Base-by-base conservation (phyloP, 2,329 filamentous ascomycete genomes). In the Penicillium sp. region DNA sequence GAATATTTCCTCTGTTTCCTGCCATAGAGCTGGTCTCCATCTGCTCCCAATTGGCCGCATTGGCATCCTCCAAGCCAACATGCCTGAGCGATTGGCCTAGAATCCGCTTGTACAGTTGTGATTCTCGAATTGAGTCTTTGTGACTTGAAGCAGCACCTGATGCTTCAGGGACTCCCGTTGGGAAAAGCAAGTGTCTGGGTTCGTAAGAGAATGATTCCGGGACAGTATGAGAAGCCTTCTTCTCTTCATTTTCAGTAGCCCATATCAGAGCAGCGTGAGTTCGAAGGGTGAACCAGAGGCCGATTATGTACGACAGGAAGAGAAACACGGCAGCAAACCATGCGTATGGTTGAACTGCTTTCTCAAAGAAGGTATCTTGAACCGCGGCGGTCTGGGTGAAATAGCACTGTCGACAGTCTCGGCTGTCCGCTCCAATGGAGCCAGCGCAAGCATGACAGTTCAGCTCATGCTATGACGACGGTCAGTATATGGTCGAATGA, bases 191-290 rank as follows among this genome's bases (percentile, higher is more conserved):
- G 28, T 64, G 57, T 39, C 65, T 56, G 21, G 61, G 59, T 39
- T 70, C 67, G 44, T 61, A 57, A 4, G 58, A 47, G 27, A 54
- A 50, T 33, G 62, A 47, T 23, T 67, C 65, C 10, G 47, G 46
- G 10, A 20, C 33, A n/a, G 39, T 28, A 3, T 50, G 42, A 23
- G 33, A 9, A 45, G 60, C 48, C 21, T 48, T 40, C 4, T 79
- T 73, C 67, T 90, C 86, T 26, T 90, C 86, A 2, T 76, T 63
- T 47, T 96, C 90, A 7, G 79, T 84, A 57, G 89, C 93, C 93
- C 93, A 98, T 51, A 98, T 98, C 31, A 96, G 86, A 4, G 94
- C 90, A 3, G 93, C 93, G 62, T 98, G 93, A 0, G 93, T 98
- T 49, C 93, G 80, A 14, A 98, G 77, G 27, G 93, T 98, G 67